Percentiles rank a stretch among this genome's conserved stretches.
These are phyloP conservation scores for Strigomonas galati DNA, from an alignment of 208 protist genomes.

Conservation along the genomic window DNA sequence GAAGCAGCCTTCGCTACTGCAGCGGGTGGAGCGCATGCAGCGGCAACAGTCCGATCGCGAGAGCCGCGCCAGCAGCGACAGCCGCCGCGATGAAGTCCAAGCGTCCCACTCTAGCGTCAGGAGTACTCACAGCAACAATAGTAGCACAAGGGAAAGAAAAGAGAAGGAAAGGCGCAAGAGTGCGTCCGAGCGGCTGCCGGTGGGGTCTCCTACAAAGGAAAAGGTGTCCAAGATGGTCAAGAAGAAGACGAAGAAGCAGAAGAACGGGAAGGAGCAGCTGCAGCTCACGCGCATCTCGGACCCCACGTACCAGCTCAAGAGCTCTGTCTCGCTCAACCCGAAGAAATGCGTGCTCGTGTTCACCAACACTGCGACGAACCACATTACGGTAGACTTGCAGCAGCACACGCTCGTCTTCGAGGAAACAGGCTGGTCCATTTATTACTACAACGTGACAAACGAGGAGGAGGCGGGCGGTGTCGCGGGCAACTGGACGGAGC, in stretches of 20 bases:
- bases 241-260: too few species aligned
- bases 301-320: not conserved
- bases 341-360: slow-evolving; percentile 61
- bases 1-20: not conserved
- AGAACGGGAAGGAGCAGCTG: not conserved
- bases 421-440: not conserved
- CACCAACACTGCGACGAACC: slow-evolving; percentile 56
- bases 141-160: too few species aligned
- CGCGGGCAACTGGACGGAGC: not conserved
- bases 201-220: too few species aligned
- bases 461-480: not conserved
- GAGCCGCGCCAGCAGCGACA: not conserved
- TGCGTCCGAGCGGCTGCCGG: too few species aligned
- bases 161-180: too few species aligned
- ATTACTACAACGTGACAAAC: not conserved
- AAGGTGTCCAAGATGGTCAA: too few species aligned
- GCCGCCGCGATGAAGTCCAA: not conserved
- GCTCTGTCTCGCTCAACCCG: slow-evolving; percentile 30
- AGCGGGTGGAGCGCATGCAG: not conserved
- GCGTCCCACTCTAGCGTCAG: not conserved
- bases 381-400: slow-evolving; percentile 65
- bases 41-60: not conserved
- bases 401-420: slow-evolving; percentile 54
- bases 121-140: not conserved
- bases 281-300: not conserved